phyloP scores from a whole-genome alignment of 176 grass and related monocot species.

The Bonia amplexicaulis region DNA sequence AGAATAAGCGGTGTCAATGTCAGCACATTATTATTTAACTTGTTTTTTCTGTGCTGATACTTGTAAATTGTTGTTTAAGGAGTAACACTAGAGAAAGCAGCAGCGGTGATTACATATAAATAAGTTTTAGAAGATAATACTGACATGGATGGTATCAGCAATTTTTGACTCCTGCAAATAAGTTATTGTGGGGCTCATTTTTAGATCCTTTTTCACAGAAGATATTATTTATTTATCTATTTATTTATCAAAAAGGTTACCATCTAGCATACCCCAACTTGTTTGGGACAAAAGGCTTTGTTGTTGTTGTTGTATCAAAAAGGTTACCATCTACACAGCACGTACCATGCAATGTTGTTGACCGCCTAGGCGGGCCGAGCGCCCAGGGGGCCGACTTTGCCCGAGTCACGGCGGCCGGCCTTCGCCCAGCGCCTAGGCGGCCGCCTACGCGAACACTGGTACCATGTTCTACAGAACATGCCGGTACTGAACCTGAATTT shows the following conservation, averaged over 20 bases:
- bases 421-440: too few relatives aligned
- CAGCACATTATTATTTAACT: background rate
- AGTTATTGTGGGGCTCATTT: background rate
- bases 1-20: background rate
- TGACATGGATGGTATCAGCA: background rate
- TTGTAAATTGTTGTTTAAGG: background rate
- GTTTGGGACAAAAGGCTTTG: too few relatives aligned
- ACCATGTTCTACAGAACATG: background rate
- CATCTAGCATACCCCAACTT: too few relatives aligned
- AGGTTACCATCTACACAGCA: background rate
- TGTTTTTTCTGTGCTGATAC: background rate
- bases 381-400: too few relatives aligned
- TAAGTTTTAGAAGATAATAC: background rate
- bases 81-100: background rate
- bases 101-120: background rate
- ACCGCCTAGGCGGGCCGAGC: too few relatives aligned
- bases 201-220: background rate
- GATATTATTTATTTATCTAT: background rate
- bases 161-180: background rate
- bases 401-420: rapidly evolving
- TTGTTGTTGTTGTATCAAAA: too few relatives aligned
- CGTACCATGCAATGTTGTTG: background rate
- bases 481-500: background rate
- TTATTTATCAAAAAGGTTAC: background rate
- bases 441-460: background rate